Evolutionary conservation across 1,284 basidiomycete species (phyloP), one percentile per base, ranked within the genome.

Genomic region (Farysia itapuensis): DNA sequence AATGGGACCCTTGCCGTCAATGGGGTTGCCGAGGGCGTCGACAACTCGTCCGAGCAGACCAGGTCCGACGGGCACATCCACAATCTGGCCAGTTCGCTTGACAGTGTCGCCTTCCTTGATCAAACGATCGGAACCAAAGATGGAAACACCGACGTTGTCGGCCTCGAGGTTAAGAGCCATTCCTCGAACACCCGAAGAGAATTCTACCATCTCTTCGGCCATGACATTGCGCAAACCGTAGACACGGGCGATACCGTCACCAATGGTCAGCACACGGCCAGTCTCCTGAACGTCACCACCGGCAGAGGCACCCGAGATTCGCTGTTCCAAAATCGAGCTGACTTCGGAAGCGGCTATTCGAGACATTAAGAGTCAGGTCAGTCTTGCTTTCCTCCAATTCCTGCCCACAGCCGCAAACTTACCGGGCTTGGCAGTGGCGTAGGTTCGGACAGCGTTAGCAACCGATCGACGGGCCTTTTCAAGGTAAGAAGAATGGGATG

Each of bases 131-230:
- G 91, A 94, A 89, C 94, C 94, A 84, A 98, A 97, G 83, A 97
- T 93, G 83, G 94, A 92, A 77, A 98, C 90, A 92, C 94, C 94
- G 69, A 97, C 93, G 78, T 96, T 94, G 88, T 97, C 94, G 81
- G 93, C 90, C 83, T 98, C 94, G 85, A 98, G 88, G 88, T 98
- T 98, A 80, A 98, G 83, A 81, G 90, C 93, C 92, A 96, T 95
- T 59, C 79, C 79, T 45, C 77, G 77, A 77, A 98, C 86, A 82
- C 94, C 94, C 48, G 94, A 97, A 51, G 93, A 90, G 86, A 98
- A 98, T 84, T 98, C 94, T 84, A 98, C 94, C 94, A 98, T 97
- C 86, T 98, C 94, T 82, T 98, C 94, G 82, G 89, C 88, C 89
- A 76, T 54, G 78, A 97, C 93, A 77, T 83, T 83, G 75, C 81